Conservation (phyloP, 768 basidiomycete species). For the Boletus subcaerulescens region DNA sequence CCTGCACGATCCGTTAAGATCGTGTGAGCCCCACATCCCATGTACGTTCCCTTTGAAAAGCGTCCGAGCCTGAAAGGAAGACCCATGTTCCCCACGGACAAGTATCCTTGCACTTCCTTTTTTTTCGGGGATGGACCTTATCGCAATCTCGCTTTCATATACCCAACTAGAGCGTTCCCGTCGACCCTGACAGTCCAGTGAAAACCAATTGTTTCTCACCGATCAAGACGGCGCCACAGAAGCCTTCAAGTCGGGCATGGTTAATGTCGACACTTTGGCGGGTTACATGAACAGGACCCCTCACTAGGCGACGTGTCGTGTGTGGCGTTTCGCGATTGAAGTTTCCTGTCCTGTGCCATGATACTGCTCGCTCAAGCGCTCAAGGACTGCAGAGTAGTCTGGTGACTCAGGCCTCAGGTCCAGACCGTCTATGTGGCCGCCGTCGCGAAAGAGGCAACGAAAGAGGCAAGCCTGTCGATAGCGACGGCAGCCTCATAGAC, state of each 20-base stretch:
- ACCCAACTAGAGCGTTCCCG: not conserved
- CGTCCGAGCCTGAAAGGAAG: not conserved
- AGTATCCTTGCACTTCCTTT: not conserved
- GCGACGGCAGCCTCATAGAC: too few relatives aligned
- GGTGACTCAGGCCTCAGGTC: too few relatives aligned
- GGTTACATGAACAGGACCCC: not conserved
- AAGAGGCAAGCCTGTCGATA: too few relatives aligned
- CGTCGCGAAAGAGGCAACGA: too few relatives aligned
- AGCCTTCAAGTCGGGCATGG: not conserved
- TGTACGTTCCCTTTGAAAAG: too few relatives aligned
- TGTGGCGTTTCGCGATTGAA: not conserved
- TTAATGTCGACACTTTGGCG: not conserved
- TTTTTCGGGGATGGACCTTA: not conserved
- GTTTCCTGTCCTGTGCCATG: not conserved
- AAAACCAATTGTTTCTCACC: not conserved
- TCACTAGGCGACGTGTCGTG: not conserved
- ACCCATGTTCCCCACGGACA: too few relatives aligned
- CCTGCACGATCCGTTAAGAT: too few relatives aligned
- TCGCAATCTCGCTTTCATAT: not conserved
- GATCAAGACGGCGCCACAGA: not conserved
- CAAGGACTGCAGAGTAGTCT: too few relatives aligned
- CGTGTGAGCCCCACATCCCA: too few relatives aligned
- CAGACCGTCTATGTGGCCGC: too few relatives aligned
- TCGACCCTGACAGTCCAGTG: constrained; percentile 1
- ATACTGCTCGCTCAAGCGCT: too few relatives aligned